These are phyloP conservation scores for Fusarium sp. DNA, from an alignment of 2,329 filamentous ascomycete species.

Conservation along the genomic window DNA sequence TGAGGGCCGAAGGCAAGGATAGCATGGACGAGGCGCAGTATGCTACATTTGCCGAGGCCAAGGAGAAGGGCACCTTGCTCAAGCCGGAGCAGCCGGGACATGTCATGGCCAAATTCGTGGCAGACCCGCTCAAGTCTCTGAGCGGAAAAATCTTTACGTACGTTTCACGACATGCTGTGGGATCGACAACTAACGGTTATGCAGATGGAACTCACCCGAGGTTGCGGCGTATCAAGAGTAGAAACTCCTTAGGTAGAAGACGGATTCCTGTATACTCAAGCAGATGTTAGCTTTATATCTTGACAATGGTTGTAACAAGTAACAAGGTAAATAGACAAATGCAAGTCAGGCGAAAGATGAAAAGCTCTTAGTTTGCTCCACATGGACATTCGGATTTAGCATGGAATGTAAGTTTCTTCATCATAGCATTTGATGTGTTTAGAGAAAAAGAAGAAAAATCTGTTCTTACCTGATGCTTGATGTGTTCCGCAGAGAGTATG, in stretches of 20 bases:
- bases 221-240: conserved; percentile 64
- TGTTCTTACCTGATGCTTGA: conserved; percentile 41
- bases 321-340: conserved; percentile 41
- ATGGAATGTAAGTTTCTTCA: conserved; percentile 78
- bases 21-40: conserved; percentile 69
- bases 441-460: conserved; percentile 28
- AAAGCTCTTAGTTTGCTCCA: conserved; percentile 79
- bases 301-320: conserved; percentile 17
- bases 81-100: conserved; percentile 85
- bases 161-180: conserved; percentile 41
- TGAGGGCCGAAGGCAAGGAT: conserved; percentile 70
- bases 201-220: conserved; percentile 55
- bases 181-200: conserved; percentile 29
- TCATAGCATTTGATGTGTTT: conserved; percentile 59
- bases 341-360: conserved; percentile 84
- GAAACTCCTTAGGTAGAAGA: neutral
- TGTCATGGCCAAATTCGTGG: conserved; percentile 84
- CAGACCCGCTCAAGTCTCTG: conserved; percentile 72
- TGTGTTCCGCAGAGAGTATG: neutral
- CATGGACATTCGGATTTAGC: conserved; percentile 77
- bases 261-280: conserved; percentile 34
- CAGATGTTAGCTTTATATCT: conserved; percentile 37
- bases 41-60: conserved; percentile 73
- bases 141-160: conserved; percentile 82
- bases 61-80: conserved; percentile 77